phyloP scores from a whole-genome alignment of 2,329 filamentous ascomycete genomes.

The Drechslerella dactyloides region DNA sequence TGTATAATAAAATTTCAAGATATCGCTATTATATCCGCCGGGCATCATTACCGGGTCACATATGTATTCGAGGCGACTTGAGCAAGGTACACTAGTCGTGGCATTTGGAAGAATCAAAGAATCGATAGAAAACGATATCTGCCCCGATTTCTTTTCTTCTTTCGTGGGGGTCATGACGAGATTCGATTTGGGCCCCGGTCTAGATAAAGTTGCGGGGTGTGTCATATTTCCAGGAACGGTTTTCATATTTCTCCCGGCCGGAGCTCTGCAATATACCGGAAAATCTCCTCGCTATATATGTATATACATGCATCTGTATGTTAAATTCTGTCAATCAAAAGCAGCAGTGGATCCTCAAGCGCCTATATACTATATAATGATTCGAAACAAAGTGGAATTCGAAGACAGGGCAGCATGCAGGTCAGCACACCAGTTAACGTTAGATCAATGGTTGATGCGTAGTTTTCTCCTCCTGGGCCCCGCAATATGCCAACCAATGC shows the following conservation, averaged over 20 bases:
- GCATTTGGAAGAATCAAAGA: slow-evolving; percentile 17
- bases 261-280: slow-evolving; percentile 50
- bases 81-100: slow-evolving; percentile 21
- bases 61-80: slow-evolving; percentile 43
- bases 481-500: neutral
- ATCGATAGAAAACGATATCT: slow-evolving; percentile 21
- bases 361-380: no score
- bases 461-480: no score
- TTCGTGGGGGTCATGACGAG: slow-evolving; percentile 22
- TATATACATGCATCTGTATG: neutral
- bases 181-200: slow-evolving; percentile 28
- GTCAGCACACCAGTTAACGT: no score
- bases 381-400: neutral
- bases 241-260: slow-evolving; percentile 51
- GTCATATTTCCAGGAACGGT: slow-evolving; percentile 38
- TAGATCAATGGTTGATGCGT: no score
- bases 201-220: slow-evolving; percentile 26
- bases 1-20: slow-evolving; percentile 22
- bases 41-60: slow-evolving; percentile 46
- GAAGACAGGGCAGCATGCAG: slow-evolving; percentile 36
- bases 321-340: slow-evolving; percentile 23
- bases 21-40: slow-evolving; percentile 47
- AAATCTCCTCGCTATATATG: slow-evolving; percentile 28
- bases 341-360: slow-evolving; percentile 42
- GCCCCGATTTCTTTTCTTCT: neutral